A percentile compares a stretch with the other conserved stretches of the same genome.
phyloP scores from a whole-genome alignment of 371 early-diverging fungal genomes.

The Apophysomyces elegans region DNA sequence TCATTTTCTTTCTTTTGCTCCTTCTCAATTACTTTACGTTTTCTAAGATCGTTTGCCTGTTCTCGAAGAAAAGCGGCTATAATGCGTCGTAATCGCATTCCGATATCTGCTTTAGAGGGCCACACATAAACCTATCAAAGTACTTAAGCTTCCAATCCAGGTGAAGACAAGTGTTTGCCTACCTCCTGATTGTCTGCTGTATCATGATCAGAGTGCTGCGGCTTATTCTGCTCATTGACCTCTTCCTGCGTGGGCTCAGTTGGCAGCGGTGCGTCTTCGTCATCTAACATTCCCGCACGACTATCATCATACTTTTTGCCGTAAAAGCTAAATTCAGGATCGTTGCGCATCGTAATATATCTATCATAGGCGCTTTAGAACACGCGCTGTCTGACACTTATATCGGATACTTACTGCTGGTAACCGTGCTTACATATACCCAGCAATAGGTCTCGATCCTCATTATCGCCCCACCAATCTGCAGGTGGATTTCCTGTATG shows the following conservation, averaged over 20 bases:
- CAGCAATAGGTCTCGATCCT: slow-evolving; percentile 82
- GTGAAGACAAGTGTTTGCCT: not conserved
- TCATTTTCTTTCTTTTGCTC: slow-evolving; percentile 47
- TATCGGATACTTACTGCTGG: slow-evolving; percentile 48
- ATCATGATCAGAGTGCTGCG: slow-evolving; percentile 20
- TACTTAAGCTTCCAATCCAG: slow-evolving; percentile 1
- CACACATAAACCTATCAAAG: slow-evolving; percentile 47
- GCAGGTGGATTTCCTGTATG: slow-evolving; percentile 56
- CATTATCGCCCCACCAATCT: slow-evolving; percentile 83
- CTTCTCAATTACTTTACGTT: slow-evolving; percentile 50
- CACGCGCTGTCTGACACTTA: not conserved
- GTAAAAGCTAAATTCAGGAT: slow-evolving; percentile 74
- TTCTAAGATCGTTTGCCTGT: slow-evolving; percentile 53
- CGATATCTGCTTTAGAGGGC: slow-evolving; percentile 78
- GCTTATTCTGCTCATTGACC: slow-evolving; percentile 15
- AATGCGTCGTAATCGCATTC: slow-evolving; percentile 73
- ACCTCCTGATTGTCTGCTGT: slow-evolving; percentile 19
- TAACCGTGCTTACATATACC: slow-evolving; percentile 86
- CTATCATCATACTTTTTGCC: slow-evolving; percentile 59
- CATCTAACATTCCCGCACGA: slow-evolving; percentile 38
- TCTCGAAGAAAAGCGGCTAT: slow-evolving; percentile 72
- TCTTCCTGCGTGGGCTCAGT: slow-evolving; percentile 18
- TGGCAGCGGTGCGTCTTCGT: slow-evolving; percentile 31
- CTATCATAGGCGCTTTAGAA: not conserved
- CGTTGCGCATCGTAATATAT: slow-evolving; percentile 65